Conservation (phyloP, 2,329 filamentous ascomycete species). For the Fusarium setosum region DNA sequence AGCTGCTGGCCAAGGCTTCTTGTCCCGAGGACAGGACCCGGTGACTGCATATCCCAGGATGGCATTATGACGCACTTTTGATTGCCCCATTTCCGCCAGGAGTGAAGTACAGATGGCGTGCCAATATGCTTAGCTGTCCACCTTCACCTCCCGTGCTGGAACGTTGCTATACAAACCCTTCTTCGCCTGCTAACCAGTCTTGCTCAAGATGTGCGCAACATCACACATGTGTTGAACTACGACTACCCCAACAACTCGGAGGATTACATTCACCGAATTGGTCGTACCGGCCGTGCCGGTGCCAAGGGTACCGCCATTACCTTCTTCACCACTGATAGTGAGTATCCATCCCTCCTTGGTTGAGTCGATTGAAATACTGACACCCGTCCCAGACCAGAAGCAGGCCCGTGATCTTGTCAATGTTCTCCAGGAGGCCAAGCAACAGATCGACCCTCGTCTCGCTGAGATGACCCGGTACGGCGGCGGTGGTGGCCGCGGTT, state of each 20-base stretch:
- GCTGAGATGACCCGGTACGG: constrained; percentile 95
- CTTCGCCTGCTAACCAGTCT: constrained; percentile 81
- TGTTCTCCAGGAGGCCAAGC: constrained; percentile 95
- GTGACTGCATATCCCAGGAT: constrained; percentile 64
- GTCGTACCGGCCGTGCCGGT: constrained; percentile 95
- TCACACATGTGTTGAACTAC: constrained; percentile 99
- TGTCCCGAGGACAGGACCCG: constrained; percentile 69
- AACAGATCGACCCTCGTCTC: constrained; percentile 96
- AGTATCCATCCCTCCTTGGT: constrained; percentile 58
- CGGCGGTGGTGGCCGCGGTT: constrained; percentile 80
- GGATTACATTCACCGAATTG: constrained; percentile 97
- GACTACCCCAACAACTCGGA: constrained; percentile 99
- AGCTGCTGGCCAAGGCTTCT: constrained; percentile 72
- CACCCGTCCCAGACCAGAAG: constrained; percentile 75
- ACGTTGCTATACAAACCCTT: constrained; percentile 67
- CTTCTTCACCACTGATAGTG: constrained; percentile 99
- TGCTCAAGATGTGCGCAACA: constrained; percentile 97
- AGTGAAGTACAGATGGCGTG: constrained; percentile 63
- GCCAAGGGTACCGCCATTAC: constrained; percentile 96
- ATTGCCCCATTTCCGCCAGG: constrained; percentile 68
- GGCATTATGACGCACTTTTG: constrained; percentile 65
- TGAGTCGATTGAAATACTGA: constrained; percentile 47
- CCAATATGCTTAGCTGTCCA: constrained; percentile 61
- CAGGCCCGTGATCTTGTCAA: constrained; percentile 96
- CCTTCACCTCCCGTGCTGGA: constrained; percentile 65